Evolutionary conservation across 2,329 filamentous ascomycete genomes (phyloP), one percentile per base, ranked within the genome.

Genomic region (Amesomyces nigricolor): DNA sequence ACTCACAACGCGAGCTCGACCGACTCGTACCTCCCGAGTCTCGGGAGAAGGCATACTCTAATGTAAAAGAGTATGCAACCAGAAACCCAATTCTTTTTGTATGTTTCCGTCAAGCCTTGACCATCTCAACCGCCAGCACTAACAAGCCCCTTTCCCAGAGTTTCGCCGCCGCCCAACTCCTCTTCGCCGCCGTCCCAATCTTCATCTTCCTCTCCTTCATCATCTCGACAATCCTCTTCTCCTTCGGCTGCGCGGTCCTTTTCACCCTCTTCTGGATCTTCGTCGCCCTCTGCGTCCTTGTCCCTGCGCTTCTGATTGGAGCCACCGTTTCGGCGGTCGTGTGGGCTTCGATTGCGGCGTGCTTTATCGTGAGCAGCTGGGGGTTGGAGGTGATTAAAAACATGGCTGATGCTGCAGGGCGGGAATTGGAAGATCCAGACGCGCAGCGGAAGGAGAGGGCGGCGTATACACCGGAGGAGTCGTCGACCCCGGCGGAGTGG

Each of bases 61-160:
- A 73, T 44, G 69, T 80, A 29, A 73, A 75, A 37, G 67, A 72
- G 5, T 86, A 88, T 64, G 82, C 85, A 14, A 70, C 77, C 5
- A 73, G 78, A 47, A 85, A 86, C 54, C 89, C 89, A 2, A 73
- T 89, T 59, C 73, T 91, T 43, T 83, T 87, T 53, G 87, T 89
- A 75, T 19, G 84, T 69, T 10, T 11, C 30, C 37, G 6, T 6
- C 17, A 22, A 10, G 5, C 13, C 30, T 32, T n/a, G 14, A 11
- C 43, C 29, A 35, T 9, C 44, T 37, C 47, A 17, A 6, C 39
- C 35, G 47, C 49, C 38, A 19, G 29, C 42, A 35, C 32, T 49
- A 16, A 54, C 46, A 53, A 9, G 3, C 14, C 37, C 4, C 42
- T 2, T 29, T 9, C 2, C 51, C 60, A 89, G 87, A 81, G 83